phyloP scores from a whole-genome alignment of 352 stramenopile genomes.

The Phytopythium sindhum region DNA sequence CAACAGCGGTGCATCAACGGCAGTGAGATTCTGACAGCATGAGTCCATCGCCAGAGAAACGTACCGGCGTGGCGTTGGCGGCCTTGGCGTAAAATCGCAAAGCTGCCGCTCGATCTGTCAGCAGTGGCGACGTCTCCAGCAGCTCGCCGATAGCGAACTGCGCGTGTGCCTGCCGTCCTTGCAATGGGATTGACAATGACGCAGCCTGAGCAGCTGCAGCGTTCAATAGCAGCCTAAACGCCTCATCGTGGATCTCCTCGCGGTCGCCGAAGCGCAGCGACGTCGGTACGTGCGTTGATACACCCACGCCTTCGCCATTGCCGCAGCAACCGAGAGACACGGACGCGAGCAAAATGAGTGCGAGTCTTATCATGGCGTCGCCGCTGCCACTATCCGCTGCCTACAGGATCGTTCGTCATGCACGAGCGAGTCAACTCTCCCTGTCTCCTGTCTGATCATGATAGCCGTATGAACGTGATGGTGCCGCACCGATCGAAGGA shows the following conservation, averaged over 20 bases:
- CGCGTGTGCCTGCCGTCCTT: constrained; percentile 17
- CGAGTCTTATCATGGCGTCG: constrained; percentile 55
- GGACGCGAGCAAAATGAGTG: constrained; percentile 34
- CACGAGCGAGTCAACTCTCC: not conserved
- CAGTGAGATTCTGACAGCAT: not conserved
- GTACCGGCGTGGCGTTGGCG: constrained; percentile 26
- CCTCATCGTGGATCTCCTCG: constrained; percentile 61
- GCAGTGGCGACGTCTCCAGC: constrained; percentile 46
- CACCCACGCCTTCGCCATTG: not conserved
- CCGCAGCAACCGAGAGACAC: not conserved
- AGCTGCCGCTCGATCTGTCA: constrained; percentile 43
- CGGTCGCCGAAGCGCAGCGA: constrained; percentile 37
- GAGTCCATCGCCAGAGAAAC: too few relatives aligned
- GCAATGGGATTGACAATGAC: constrained; percentile 12
- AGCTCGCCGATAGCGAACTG: constrained; percentile 45
- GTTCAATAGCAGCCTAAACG: constrained; percentile 50
- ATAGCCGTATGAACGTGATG: not conserved
- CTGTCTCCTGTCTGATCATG: not conserved
- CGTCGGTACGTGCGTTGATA: constrained; percentile 7
- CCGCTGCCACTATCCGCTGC: constrained; percentile 34
- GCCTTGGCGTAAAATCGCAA: constrained; percentile 64
- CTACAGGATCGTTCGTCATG: constrained; percentile 7
- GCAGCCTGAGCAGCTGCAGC: constrained; percentile 14
- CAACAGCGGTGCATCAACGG: not conserved
- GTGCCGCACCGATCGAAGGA: constrained; percentile 34